Conservation (phyloP, 768 basidiomycete genomes). For the Terana coerulea region DNA sequence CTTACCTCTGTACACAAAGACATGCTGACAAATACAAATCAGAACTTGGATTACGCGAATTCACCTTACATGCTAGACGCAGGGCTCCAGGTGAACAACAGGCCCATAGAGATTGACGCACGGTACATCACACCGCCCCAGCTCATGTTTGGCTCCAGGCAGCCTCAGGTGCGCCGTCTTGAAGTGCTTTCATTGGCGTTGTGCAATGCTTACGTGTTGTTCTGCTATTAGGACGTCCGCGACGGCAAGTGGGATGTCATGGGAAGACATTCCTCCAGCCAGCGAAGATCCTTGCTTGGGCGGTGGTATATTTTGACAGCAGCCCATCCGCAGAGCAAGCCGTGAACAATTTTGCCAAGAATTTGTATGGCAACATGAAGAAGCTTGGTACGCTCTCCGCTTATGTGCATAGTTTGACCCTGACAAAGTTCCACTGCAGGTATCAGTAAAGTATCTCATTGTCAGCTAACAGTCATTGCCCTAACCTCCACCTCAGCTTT, state of each 20-base stretch:
- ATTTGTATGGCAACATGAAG: constrained; percentile 24
- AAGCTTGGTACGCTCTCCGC: constrained; percentile 25
- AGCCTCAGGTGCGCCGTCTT: neutral
- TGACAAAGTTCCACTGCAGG: constrained; percentile 12
- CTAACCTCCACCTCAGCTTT: too few species aligned
- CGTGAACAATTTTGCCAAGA: constrained; percentile 21
- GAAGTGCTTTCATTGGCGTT: neutral
- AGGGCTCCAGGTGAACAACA: neutral
- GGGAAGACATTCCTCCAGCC: constrained; percentile 27
- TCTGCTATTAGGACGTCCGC: neutral
- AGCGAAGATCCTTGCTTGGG: constrained; percentile 29
- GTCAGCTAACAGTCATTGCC: too few species aligned
- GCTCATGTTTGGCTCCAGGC: constrained; percentile 2
- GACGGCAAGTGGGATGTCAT: constrained; percentile 38
- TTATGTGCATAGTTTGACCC: neutral
- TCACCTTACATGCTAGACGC: constrained; percentile 7
- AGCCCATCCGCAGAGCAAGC: constrained; percentile 12
- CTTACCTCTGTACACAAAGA: too few species aligned
- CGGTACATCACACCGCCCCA: neutral
- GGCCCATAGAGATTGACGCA: neutral
- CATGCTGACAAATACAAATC: neutral
- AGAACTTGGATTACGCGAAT: neutral
- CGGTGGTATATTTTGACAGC: constrained; percentile 29
- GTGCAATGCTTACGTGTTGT: neutral
- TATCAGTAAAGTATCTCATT: constrained; percentile 19